Evolutionary conservation across 2,329 filamentous ascomycete species (phyloP).

Genomic region (Chrysoporthe puriensis): DNA sequence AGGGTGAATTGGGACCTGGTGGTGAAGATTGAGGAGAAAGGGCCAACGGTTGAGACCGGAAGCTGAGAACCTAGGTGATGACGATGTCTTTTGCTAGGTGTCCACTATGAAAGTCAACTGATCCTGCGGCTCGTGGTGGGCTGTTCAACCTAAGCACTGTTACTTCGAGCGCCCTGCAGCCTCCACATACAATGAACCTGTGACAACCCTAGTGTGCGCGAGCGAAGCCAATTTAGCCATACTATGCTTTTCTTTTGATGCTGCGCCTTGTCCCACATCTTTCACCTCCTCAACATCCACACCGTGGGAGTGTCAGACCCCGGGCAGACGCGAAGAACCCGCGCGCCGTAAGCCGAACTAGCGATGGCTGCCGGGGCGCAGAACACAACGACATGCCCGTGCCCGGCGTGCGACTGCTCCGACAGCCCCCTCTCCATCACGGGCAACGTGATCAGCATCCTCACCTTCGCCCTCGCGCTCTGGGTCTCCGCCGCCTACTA

Average conservation of each 20-base stretch:
- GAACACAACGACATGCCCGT: not conserved
- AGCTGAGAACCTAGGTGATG: constrained; percentile 32
- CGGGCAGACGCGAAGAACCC: not conserved
- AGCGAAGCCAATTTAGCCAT: not conserved
- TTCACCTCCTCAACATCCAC: no score
- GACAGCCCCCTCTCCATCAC: constrained; percentile 7
- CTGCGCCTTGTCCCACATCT: no score
- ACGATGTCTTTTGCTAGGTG: not conserved
- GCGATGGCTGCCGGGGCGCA: no score
- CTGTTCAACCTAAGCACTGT: not conserved
- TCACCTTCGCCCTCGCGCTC: constrained; percentile 7
- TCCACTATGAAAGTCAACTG: not conserved
- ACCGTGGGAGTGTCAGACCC: no score
- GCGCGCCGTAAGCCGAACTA: no score
- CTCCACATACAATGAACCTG: not conserved
- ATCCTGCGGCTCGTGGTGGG: not conserved
- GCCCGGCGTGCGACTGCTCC: constrained; percentile 5
- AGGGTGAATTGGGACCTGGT: constrained; percentile 60
- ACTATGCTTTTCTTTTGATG: not conserved
- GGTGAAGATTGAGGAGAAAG: constrained; percentile 59
- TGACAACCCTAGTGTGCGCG: not conserved
- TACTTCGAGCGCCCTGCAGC: not conserved
- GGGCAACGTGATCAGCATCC: not conserved
- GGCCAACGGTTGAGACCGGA: constrained; percentile 59
- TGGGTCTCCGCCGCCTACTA: not conserved